These are phyloP conservation scores for Diplodia corticola DNA, from an alignment of 2,329 filamentous ascomycete genomes.

Conservation along the genomic window DNA sequence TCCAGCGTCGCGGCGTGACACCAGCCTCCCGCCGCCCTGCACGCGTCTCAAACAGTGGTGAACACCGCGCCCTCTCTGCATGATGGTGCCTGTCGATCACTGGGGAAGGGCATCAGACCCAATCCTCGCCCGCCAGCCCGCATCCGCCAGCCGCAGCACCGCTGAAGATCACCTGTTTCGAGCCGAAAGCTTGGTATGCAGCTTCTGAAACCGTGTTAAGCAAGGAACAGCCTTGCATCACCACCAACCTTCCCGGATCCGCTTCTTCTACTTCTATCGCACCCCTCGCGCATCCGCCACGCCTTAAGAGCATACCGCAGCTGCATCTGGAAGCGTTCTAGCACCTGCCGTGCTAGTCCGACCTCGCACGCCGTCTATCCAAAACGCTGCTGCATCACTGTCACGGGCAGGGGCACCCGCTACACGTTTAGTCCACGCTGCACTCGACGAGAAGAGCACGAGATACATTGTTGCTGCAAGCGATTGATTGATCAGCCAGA, in stretches of 20 bases:
- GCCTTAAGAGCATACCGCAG: not conserved
- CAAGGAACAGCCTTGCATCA: constrained; percentile 14
- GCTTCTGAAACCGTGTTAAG: constrained; percentile 10
- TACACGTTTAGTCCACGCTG: not conserved
- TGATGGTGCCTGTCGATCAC: constrained; percentile 16
- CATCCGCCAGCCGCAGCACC: not conserved
- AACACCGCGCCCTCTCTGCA: not conserved
- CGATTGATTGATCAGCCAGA: constrained; percentile 12
- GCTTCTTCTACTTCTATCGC: constrained; percentile 1
- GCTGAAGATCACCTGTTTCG: constrained; percentile 20
- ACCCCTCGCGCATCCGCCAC: constrained; percentile 2
- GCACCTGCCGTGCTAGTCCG: not conserved
- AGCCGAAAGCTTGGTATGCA: constrained; percentile 21
- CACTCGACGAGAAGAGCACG: not conserved
- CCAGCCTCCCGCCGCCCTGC: constrained; percentile 5
- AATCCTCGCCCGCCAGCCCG: not conserved
- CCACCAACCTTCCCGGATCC: not conserved
- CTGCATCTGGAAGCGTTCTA: constrained; percentile 4
- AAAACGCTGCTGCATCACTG: constrained; percentile 1
- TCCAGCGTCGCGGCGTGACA: not conserved
- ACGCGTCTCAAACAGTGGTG: not conserved
- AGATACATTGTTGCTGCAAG: constrained; percentile 2
- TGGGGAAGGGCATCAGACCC: not conserved
- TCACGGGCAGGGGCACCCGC: not conserved
- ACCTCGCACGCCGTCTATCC: not conserved